Conservation (phyloP, 1,284 basidiomycete genomes). For the Cryptococcus wingfieldii region DNA sequence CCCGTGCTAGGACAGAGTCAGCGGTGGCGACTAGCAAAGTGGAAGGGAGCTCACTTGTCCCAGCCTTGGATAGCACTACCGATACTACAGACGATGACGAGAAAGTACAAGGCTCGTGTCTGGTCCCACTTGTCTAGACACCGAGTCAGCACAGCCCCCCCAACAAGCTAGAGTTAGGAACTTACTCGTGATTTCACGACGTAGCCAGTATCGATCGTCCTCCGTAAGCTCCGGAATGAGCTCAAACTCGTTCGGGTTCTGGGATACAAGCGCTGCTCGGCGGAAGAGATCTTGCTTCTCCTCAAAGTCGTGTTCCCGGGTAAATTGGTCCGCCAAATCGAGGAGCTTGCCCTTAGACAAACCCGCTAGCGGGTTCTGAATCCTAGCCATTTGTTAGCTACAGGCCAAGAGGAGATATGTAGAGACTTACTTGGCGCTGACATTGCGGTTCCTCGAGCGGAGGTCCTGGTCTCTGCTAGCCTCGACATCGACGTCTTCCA, state of each 20-base stretch:
- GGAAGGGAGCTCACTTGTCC: slow-evolving; percentile 20
- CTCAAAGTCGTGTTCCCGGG: slow-evolving; percentile 49
- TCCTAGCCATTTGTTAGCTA: slow-evolving; percentile 9
- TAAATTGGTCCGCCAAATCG: slow-evolving; percentile 58
- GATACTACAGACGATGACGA: slow-evolving; percentile 39
- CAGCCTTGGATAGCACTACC: slow-evolving; percentile 43
- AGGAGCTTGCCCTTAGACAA: slow-evolving; percentile 50
- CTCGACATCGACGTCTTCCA: slow-evolving; percentile 16
- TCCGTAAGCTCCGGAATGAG: slow-evolving; percentile 56
- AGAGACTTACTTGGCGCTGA: slow-evolving; percentile 24
- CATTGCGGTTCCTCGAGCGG: slow-evolving; percentile 17
- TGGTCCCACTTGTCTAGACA: slow-evolving; percentile 49
- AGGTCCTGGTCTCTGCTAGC: slow-evolving; percentile 2
- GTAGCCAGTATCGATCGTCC: slow-evolving; percentile 55
- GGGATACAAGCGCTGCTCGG: slow-evolving; percentile 63
- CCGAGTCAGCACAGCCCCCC: background rate
- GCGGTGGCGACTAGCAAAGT: background rate
- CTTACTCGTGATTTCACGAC: slow-evolving; percentile 58
- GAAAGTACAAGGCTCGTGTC: slow-evolving; percentile 54
- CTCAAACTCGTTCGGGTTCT: slow-evolving; percentile 58
- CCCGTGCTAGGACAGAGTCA: slow-evolving; percentile 30
- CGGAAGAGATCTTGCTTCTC: slow-evolving; percentile 52
- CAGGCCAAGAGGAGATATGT: no score
- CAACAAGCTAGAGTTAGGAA: slow-evolving; percentile 42
- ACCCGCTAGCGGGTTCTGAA: slow-evolving; percentile 33